Evolutionary conservation across 495 filamentous ascomycete genomes (phyloP), one percentile per base, ranked within the genome.

Genomic region (Penicillium robsamsonii): DNA sequence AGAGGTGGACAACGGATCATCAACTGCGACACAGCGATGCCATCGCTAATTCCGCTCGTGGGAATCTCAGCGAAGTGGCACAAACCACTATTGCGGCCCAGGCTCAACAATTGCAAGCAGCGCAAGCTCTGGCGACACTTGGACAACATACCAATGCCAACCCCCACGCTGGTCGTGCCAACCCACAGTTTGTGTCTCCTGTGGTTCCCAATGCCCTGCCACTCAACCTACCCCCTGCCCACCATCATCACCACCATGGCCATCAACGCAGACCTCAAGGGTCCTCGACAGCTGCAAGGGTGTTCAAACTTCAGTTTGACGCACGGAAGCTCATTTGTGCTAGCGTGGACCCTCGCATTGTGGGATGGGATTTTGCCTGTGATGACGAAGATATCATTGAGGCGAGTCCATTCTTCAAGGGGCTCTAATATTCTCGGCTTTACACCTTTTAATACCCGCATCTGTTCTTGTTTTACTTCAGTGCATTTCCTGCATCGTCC

Each of bases 231-330:
- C 18, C 45, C 42, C 45, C 50, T 49, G 46, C 59, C 30, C 63
- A 63, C 11, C 61, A 67, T 13, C 52, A 62, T 20, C 66, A 70
- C 45, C 50, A 57, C 53, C 57, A 65, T 29, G 18, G 25, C 10
- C 61, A 64, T 24, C 49, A 53, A 42, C 62, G 43, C 46, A 56
- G 38, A 40, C 61, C 56, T 45, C 20, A 42, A 8, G 47, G 13
- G 13, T 20, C 59, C n/a, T 45, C 17, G 18, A 22, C 20, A 11
- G 25, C 57, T 61, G 15, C 69, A 66, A 22, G 94, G 27, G 90
- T 98, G n/a, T 98, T 97, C 75, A 98, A 98, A 72, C 79, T 97
- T 25, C 95, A 98, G 74, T 98, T 97, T 63, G 94, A 98, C 65
- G 87, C 92, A 0, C 81, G 93, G 44, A 86, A 92, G 67, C 96